phyloP scores from a whole-genome alignment of 441 rosid species.

The Raphanus hybrid region DNA sequence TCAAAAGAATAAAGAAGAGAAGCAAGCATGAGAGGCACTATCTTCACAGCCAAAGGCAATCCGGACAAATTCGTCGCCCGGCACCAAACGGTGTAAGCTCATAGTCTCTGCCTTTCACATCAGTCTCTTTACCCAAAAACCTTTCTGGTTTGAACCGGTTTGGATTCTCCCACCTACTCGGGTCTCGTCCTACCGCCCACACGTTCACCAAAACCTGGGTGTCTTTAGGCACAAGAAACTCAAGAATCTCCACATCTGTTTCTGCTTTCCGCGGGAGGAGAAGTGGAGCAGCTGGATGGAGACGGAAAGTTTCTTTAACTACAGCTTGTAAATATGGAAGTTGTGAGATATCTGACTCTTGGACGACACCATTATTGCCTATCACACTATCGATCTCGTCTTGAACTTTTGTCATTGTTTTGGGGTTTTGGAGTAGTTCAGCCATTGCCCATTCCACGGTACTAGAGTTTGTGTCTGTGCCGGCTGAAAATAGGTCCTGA shows the following conservation, averaged over 20 bases:
- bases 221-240: slow-evolving; percentile 43
- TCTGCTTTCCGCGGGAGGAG: slow-evolving; percentile 40
- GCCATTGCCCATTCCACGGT: slow-evolving; percentile 81
- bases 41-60: slow-evolving; percentile 48
- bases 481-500: slow-evolving; percentile 52
- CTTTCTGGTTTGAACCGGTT: slow-evolving; percentile 55
- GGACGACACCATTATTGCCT: slow-evolving; percentile 39
- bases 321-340: slow-evolving; percentile 48
- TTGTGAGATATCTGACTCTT: slow-evolving; percentile 41
- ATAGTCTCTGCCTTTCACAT: slow-evolving; percentile 49
- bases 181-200: slow-evolving; percentile 63
- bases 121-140: slow-evolving; percentile 47
- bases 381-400: slow-evolving; percentile 40
- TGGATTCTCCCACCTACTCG: slow-evolving; percentile 50
- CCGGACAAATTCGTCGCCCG: slow-evolving; percentile 64
- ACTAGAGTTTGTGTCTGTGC: slow-evolving; percentile 62
- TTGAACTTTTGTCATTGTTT: slow-evolving; percentile 39
- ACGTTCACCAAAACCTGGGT: slow-evolving; percentile 53
- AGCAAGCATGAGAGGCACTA: slow-evolving; percentile 49
- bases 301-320: slow-evolving; percentile 52
- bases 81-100: slow-evolving; percentile 54
- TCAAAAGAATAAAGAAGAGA: slow-evolving; percentile 45
- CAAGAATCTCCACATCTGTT: slow-evolving; percentile 37
- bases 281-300: slow-evolving; percentile 50
- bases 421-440: slow-evolving; percentile 58